Base-by-base conservation (phyloP, 1,139 yeast species). In the Pichia inconspicua region DNA sequence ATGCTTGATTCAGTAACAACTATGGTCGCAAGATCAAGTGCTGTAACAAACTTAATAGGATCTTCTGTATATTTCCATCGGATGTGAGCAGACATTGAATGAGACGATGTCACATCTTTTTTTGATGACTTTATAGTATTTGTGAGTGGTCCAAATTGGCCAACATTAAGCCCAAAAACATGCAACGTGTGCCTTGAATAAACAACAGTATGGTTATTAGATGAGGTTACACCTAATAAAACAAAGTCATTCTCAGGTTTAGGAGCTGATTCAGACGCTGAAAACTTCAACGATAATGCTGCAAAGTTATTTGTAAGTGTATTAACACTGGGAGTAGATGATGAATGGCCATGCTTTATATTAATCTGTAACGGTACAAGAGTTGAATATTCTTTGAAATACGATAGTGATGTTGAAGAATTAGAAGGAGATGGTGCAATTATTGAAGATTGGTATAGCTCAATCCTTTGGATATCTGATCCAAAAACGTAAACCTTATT, bases 81-180 rank as follows among this genome's bases (percentile, higher is more conserved):
- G 2, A 49, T 28, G 31, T 50, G 53, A 4, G 48, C 47, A 58
- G 7, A 78, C 78, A 56, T 65, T 15, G 28, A 25, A 17, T 35
- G 6, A 12, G 32, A 11, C 11, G 31, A 27, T 1, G 38, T 42
- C 10, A 8, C 6, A 15, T 22, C 25, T 8, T 12, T 41, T 3
- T n/a, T 27, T 25, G 25, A 37, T 2, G 48, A 27, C 22, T 34
- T 19, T 4, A 38, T 44, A 9, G 50, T 22, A 15, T 53, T 46
- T 1, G 64, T 56, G 10, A 66, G 54, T 42, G 78, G 71, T 1
- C 95, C 95, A 82, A 90, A 81, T 62, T 90, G 97, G 0, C 97
- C 97, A 31, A 80, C 68, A 61, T 88, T 86, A 32, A 84, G 67
- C 0, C 97, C 97, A 95, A 96, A 88, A 38, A 80, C 67, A 53